These are phyloP conservation scores for Sideroxylon spinosum DNA, from an alignment of 179 eudicot genomes.

Conservation along the genomic window DNA sequence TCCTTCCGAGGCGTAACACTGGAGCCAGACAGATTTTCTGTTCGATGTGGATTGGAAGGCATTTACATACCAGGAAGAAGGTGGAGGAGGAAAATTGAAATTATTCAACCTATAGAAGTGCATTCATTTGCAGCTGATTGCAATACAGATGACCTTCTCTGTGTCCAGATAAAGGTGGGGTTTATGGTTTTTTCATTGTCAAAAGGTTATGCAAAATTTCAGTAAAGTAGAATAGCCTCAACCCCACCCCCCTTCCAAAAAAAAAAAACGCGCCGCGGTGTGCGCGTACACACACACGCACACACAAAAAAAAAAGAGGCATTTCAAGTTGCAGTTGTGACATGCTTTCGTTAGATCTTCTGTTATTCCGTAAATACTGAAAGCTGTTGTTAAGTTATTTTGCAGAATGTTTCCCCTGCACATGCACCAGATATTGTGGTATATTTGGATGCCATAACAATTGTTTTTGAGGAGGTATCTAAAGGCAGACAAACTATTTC, in stretches of 20 bases:
- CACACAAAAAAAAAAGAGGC: not conserved
- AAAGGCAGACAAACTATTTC: slow-evolving; percentile 64
- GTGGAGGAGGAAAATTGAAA: slow-evolving; percentile 89
- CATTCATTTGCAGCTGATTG: slow-evolving; percentile 81
- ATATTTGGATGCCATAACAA: slow-evolving; percentile 80
- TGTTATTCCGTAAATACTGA: slow-evolving; percentile 18
- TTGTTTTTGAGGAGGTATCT: slow-evolving; percentile 79
- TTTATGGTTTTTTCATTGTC: not conserved
- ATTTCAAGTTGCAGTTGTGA: not conserved
- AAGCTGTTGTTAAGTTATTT: slow-evolving; percentile 15
- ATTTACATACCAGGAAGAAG: slow-evolving; percentile 87
- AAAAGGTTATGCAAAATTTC: not conserved
- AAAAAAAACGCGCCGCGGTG: too few species aligned
- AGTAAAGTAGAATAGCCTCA: not conserved
- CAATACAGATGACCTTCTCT: slow-evolving; percentile 89
- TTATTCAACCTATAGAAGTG: slow-evolving; percentile 86
- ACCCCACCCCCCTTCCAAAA: too few species aligned
- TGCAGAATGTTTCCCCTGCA: slow-evolving; percentile 90
- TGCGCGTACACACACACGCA: too few species aligned
- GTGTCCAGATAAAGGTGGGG: slow-evolving; percentile 86
- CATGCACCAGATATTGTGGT: slow-evolving; percentile 74
- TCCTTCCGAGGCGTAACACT: slow-evolving; percentile 91
- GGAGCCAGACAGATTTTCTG: slow-evolving; percentile 93
- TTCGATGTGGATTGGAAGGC: slow-evolving; percentile 92
- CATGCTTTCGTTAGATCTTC: not conserved